These are phyloP conservation scores for Grifola frondosa DNA, from an alignment of 1,284 basidiomycete species.

Conservation along the genomic window DNA sequence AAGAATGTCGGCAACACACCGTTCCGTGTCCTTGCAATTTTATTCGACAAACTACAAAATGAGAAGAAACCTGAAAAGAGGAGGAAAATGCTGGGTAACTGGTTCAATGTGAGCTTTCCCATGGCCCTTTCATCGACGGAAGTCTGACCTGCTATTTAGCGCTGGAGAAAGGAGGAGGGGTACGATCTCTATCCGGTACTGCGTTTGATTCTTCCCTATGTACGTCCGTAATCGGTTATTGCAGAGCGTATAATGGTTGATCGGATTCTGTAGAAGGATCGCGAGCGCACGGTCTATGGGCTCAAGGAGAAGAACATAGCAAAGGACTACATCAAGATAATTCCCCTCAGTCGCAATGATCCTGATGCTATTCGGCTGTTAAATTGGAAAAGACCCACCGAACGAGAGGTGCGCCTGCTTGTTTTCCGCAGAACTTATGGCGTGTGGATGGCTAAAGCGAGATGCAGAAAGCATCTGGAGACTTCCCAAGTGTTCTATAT, in stretches of 20 bases:
- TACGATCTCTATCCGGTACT: conserved; percentile 75
- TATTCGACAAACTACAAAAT: conserved; percentile 68
- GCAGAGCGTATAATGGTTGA: not conserved
- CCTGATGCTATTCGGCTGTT: conserved; percentile 77
- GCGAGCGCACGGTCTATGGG: conserved; percentile 86
- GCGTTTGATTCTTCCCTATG: conserved; percentile 75
- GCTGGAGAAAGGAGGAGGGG: conserved; percentile 76
- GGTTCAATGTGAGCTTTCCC: conserved; percentile 69
- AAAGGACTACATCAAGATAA: conserved; percentile 85
- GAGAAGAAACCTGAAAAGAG: conserved; percentile 72
- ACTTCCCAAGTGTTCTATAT: conserved; percentile 83
- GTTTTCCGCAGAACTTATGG: not conserved
- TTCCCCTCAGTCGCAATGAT: conserved; percentile 77
- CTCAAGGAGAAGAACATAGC: conserved; percentile 91
- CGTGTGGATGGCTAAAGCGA: not conserved
- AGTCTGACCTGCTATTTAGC: conserved; percentile 39
- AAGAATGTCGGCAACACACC: conserved; percentile 65
- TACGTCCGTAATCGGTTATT: conserved; percentile 25
- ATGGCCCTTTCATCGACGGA: not conserved
- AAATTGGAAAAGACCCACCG: conserved; percentile 89
- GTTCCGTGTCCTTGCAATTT: conserved; percentile 59
- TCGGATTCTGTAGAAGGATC: conserved; percentile 68
- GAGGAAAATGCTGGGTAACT: conserved; percentile 58
- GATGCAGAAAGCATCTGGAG: conserved; percentile 66
- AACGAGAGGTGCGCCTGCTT: conserved; percentile 50